These are phyloP conservation scores for Lachnellula suecica DNA, from an alignment of 2,329 filamentous ascomycete species.

Conservation along the genomic window DNA sequence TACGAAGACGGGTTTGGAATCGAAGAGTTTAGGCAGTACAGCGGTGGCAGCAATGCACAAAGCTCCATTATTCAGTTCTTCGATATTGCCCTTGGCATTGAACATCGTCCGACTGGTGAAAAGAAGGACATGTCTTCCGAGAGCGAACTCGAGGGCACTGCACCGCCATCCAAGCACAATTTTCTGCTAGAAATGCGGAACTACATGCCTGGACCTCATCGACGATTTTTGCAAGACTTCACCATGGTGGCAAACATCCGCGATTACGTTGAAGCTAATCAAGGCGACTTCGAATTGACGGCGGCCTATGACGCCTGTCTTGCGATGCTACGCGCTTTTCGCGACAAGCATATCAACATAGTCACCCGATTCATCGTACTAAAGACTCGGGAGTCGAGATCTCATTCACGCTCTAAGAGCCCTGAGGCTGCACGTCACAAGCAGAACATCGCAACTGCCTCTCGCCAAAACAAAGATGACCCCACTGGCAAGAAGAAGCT, in stretches of 20 bases:
- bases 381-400: slow-evolving; percentile 74
- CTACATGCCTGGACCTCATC: slow-evolving; percentile 95
- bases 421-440: slow-evolving; percentile 52
- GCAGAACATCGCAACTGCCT: slow-evolving; percentile 64
- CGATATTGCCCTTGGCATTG: slow-evolving; percentile 84
- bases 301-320: slow-evolving; percentile 91
- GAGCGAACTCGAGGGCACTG: slow-evolving; percentile 44
- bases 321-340: slow-evolving; percentile 61
- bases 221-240: slow-evolving; percentile 83
- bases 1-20: slow-evolving; percentile 78
- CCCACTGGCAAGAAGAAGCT: slow-evolving; percentile 52
- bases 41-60: slow-evolving; percentile 94
- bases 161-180: slow-evolving; percentile 65
- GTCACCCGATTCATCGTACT: slow-evolving; percentile 95
- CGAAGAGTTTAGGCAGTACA: slow-evolving; percentile 75
- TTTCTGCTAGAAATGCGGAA: slow-evolving; percentile 96
- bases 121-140: slow-evolving; percentile 49
- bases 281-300: slow-evolving; percentile 62
- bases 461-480: slow-evolving; percentile 41
- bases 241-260: slow-evolving; percentile 82
- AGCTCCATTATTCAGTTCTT: slow-evolving; percentile 98
- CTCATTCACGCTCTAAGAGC: slow-evolving; percentile 53
- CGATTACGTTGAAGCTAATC: slow-evolving; percentile 68
- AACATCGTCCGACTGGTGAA: slow-evolving; percentile 86
- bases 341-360: slow-evolving; percentile 92